Evolutionary conservation across 805 yeast species (phyloP), one percentile per base, ranked within the genome.

Genomic region (Cyberlindnera subsufficiens): DNA sequence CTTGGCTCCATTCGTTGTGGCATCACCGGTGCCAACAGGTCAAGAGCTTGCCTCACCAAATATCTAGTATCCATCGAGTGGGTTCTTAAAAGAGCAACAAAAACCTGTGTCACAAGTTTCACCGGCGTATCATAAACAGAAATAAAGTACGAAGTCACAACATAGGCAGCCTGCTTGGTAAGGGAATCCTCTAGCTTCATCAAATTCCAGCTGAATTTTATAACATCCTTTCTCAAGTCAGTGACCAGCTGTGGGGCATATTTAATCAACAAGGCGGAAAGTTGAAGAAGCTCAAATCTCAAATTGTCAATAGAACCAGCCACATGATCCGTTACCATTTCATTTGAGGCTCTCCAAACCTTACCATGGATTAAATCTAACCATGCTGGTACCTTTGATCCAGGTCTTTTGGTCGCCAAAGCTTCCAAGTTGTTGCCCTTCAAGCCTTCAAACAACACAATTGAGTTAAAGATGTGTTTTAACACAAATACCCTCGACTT

Each of bases 151-250:
- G 96, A 77, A 2, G 95, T 89, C 0, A 90, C 79, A 29, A 89
- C 86, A 59, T 91, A 90, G 0, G 98, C 97, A 4, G 93, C 86
- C 53, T 90, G 96, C 58, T 93, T 93, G 20, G 95, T 78, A 39
- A 89, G 76, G 40, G 81, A 75, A 58, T 93, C 99, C 49, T 90
- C 97, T 29, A 90, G 67, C 52, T 87, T 87, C 56, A 93, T 82
- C 55, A 82, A 86, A 52, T 86, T 86, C 99, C 99, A 93, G 53
- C 89, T 85, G 65, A 89, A 93, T 60, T 87, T 88, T 61, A 93
- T 87, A 35, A 93, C 78, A 53, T 89, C 96, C 57, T 88, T 91
- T 35, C 86, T 72, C 51, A 76, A 72, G 14, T 78, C 83, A 7
- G 74, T 66, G 20, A 87, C 71, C 10, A 71, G 63, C 0, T 66